These are phyloP conservation scores for Suillus plorans DNA, from an alignment of 768 basidiomycete genomes.

Conservation along the genomic window DNA sequence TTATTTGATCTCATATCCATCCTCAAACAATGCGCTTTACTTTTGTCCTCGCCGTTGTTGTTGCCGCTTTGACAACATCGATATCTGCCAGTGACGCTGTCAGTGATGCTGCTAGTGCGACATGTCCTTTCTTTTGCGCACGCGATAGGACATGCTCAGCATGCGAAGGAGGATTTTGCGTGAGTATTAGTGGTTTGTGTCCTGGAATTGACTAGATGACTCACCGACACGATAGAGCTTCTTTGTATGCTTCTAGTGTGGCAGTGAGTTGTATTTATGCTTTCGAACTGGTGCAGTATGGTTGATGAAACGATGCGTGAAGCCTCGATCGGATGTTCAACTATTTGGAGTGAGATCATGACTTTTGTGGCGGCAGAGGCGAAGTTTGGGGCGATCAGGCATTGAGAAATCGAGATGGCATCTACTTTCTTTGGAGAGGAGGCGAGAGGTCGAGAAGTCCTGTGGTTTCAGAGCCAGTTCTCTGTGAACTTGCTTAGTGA, in stretches of 20 bases:
- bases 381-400: not conserved
- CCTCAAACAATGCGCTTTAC: not conserved
- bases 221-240: not conserved
- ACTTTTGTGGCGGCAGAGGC: not conserved
- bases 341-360: not conserved
- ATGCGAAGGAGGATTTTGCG: not conserved
- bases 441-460: not conserved
- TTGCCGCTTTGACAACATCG: not conserved
- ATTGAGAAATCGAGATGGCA: not conserved
- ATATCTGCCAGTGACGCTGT: not conserved
- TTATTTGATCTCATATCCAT: not conserved
- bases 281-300: not conserved
- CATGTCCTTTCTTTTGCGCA: not conserved
- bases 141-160: no score
- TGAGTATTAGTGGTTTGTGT: not conserved
- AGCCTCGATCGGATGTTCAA: not conserved
- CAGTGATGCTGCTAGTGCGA: not conserved
- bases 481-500: not conserved
- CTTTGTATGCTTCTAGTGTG: not conserved
- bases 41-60: not conserved
- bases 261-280: not conserved
- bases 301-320: not conserved
- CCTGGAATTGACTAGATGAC: not conserved
- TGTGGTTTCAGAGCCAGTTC: not conserved
- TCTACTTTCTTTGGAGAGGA: not conserved